Conservation (phyloP, 495 filamentous ascomycete species). For the Xylaria acuta region DNA sequence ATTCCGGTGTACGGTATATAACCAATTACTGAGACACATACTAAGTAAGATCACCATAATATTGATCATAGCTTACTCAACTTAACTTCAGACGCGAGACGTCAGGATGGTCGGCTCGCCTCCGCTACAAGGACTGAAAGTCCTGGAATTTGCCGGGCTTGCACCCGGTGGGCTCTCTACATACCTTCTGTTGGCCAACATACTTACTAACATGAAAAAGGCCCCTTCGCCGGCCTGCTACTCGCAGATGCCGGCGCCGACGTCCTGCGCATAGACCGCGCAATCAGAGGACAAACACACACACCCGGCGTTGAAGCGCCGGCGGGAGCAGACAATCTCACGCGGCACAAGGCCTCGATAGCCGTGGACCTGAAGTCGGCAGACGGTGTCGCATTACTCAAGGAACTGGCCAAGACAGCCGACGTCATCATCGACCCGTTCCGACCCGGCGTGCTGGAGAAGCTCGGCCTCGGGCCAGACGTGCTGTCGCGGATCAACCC, state of each 20-base stretch:
- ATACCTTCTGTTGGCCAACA: background rate
- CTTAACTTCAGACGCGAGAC: background rate
- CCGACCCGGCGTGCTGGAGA: conserved; percentile 88
- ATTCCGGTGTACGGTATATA: background rate
- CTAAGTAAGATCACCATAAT: background rate
- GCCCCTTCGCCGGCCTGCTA: conserved; percentile 87
- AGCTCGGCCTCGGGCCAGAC: conserved; percentile 74
- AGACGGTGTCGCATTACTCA: conserved; percentile 66
- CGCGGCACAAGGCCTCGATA: conserved; percentile 79
- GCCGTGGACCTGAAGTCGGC: conserved; percentile 76
- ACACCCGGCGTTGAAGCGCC: conserved; percentile 34
- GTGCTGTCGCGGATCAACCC: conserved; percentile 69
- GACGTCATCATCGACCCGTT: conserved; percentile 93
- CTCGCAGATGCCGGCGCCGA: conserved; percentile 87
- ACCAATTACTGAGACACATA: background rate
- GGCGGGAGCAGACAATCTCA: conserved; percentile 71
- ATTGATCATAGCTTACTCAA: background rate
- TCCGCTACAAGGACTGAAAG: conserved; percentile 76
- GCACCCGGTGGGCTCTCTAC: conserved; percentile 70
- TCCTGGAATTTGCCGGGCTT: conserved; percentile 88
- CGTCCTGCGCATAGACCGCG: conserved; percentile 86
- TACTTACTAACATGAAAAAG: conserved; percentile 46
- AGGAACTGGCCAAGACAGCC: conserved; percentile 63
- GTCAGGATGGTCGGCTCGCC: conserved; percentile 56
- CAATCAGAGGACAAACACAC: conserved; percentile 40